Base-by-base conservation (phyloP, 2,329 filamentous ascomycete genomes). In the Keithomyces neogunnii region DNA sequence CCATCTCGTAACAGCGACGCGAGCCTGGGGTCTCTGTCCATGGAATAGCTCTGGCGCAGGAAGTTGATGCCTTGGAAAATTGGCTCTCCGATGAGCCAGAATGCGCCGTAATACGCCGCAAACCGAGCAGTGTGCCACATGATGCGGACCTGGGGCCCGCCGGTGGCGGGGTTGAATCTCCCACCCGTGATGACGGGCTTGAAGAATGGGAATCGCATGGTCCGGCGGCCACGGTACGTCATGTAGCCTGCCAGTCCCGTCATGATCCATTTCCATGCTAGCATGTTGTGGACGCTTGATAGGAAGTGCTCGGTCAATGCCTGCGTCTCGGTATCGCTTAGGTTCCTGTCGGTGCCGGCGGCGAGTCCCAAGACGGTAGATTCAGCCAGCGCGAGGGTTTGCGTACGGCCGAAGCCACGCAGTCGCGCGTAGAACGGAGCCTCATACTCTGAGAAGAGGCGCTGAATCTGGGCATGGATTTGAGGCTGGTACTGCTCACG, bases 191-290 rank as follows among this genome's bases (percentile, higher is more conserved):
- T 57, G 44, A 66, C 64, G 2, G 70, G 69, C 38, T 59, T 63
- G 58, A 64, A 69, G 40, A 74, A 63, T 13, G 72, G 70, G 55
- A 75, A 74, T 5, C 62, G 64, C 57, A 67, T 72, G 3, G 59
- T 66, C 26, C 56, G 56, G 40, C 66, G 63, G 4, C 62, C 61
- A 8, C 57, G 52, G 35, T 59, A 65, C 1, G 68, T 52, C 47
- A 66, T 32, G 44, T 52, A 56, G 3, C 48, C 51, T 5, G 67
- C 61, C 1, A 63, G 11, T 19, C 52, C 58, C 0, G 60, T 53
- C 28, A 64, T 54, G 19, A 65, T 60, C 52, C 60, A 56, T 48
- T 61, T 59, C 56, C 62, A 66, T 10, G 62, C 52, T 5, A 63
- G 51, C n/a, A 64, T 66, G 36, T 60, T 66, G 44, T 63, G 59